These are phyloP conservation scores for Penicillium corylophilum DNA, from an alignment of 2,329 filamentous ascomycete species.

Conservation along the genomic window DNA sequence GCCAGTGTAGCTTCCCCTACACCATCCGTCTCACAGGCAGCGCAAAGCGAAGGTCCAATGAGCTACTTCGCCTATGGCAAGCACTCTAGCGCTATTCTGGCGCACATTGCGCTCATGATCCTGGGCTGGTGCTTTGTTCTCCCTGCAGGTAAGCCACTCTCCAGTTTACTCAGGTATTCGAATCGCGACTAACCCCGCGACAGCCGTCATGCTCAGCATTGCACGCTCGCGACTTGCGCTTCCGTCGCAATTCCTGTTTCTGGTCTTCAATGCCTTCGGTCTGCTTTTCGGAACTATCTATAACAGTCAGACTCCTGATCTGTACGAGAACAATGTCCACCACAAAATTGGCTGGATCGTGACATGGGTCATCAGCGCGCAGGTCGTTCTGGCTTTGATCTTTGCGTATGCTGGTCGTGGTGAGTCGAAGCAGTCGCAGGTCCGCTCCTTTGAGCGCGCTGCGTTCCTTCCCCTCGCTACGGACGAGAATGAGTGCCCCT, in stretches of 20 bases:
- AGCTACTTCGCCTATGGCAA: conserved; percentile 46
- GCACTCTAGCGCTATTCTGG: conserved; percentile 55
- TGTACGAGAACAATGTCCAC: conserved; percentile 86
- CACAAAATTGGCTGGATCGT: conserved; percentile 84
- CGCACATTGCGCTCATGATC: conserved; percentile 70
- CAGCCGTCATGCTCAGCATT: conserved; percentile 83
- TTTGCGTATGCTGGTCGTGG: conserved; percentile 58
- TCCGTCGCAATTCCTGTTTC: conserved; percentile 65
- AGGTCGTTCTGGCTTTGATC: conserved; percentile 67
- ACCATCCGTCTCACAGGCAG: conserved; percentile 14
- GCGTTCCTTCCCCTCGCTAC: conserved; percentile 64
- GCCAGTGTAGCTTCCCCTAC: conserved; percentile 11
- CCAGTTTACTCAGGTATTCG: not conserved
- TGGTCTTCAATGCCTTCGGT: conserved; percentile 63
- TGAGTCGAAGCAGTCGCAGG: conserved; percentile 26
- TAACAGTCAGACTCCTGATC: conserved; percentile 75
- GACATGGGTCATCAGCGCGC: conserved; percentile 68
- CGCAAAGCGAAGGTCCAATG: conserved; percentile 32
- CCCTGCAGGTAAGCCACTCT: conserved; percentile 61
- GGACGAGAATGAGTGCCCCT: conserved; percentile 51
- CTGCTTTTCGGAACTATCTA: conserved; percentile 68
- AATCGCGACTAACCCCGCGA: conserved; percentile 4
- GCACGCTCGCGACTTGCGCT: conserved; percentile 74
- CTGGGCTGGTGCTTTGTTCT: conserved; percentile 71
- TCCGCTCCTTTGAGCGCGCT: conserved; percentile 50